Percentiles rank a stretch among this genome's conserved stretches.
phyloP scores from a whole-genome alignment of 164 flowering plant species.

The Pachysandra terminalis region DNA sequence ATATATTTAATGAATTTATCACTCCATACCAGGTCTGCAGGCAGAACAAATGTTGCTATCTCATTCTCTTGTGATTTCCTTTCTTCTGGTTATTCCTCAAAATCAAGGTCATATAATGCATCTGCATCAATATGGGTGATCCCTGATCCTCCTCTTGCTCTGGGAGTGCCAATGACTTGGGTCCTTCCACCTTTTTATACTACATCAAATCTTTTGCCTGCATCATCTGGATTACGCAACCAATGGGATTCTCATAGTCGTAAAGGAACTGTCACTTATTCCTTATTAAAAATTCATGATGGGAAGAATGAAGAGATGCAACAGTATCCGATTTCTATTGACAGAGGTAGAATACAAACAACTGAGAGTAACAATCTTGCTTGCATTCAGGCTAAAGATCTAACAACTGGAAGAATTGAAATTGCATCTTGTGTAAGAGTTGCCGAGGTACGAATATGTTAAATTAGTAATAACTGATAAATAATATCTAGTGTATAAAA shows the following conservation, averaged over 20 bases:
- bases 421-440: slow-evolving; percentile 84
- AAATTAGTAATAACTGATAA: background rate
- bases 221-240: slow-evolving; percentile 37
- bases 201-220: slow-evolving; percentile 66
- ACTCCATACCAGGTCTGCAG: slow-evolving; percentile 55
- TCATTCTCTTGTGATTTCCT: slow-evolving; percentile 78
- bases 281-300: slow-evolving; percentile 44
- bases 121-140: slow-evolving; percentile 58
- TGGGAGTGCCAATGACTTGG: slow-evolving; percentile 90
- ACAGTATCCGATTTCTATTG: slow-evolving; percentile 46
- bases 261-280: slow-evolving; percentile 56
- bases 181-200: slow-evolving; percentile 82
- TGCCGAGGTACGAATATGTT: slow-evolving; percentile 55
- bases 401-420: slow-evolving; percentile 58
- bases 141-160: slow-evolving; percentile 84
- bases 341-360: slow-evolving; percentile 67
- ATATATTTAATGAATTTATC: slow-evolving; percentile 7
- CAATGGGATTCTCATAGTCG: slow-evolving; percentile 41
- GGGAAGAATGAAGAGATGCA: slow-evolving; percentile 33
- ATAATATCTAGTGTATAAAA: background rate
- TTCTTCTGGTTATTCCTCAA: slow-evolving; percentile 38
- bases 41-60: slow-evolving; percentile 59
- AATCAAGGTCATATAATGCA: slow-evolving; percentile 55
- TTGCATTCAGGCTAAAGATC: slow-evolving; percentile 88
- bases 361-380: slow-evolving; percentile 53